Evolutionary conservation across 2,329 filamentous ascomycete genomes (phyloP).

Genomic region (Tolypocladium cylindrosporum): DNA sequence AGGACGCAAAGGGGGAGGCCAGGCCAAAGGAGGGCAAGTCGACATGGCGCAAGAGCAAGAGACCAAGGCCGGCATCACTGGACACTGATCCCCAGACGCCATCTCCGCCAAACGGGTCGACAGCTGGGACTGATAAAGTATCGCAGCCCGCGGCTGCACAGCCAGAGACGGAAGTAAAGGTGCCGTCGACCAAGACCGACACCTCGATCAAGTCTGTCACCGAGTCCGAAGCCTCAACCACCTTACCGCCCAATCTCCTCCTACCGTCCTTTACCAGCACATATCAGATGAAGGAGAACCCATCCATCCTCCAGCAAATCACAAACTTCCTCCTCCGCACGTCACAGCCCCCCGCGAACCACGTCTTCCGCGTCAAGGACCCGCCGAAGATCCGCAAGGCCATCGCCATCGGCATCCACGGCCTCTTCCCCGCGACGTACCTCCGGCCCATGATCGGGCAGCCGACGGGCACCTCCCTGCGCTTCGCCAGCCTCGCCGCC

Average conservation of each 20-base stretch:
- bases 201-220: slow-evolving; percentile 16
- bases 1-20: slow-evolving; percentile 18
- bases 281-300: slow-evolving; percentile 56
- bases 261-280: slow-evolving; percentile 61
- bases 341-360: slow-evolving; percentile 48
- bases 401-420: slow-evolving; percentile 88
- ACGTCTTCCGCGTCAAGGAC: slow-evolving; percentile 63
- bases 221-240: slow-evolving; percentile 34
- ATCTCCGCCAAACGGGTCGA: slow-evolving; percentile 7
- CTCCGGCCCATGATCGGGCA: slow-evolving; percentile 88
- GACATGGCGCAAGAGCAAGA: slow-evolving; percentile 33
- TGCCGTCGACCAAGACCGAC: slow-evolving; percentile 9
- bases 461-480: slow-evolving; percentile 88
- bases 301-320: slow-evolving; percentile 61
- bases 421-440: slow-evolving; percentile 80
- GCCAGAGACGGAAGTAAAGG: slow-evolving; percentile 7
- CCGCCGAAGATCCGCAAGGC: slow-evolving; percentile 71
- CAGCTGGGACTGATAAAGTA: slow-evolving; percentile 1
- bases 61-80: slow-evolving; percentile 35
- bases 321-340: slow-evolving; percentile 45
- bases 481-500: slow-evolving; percentile 81
- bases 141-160: slow-evolving; percentile 2
- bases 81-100: slow-evolving; percentile 31
- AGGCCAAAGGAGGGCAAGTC: slow-evolving; percentile 23
- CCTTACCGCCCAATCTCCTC: slow-evolving; percentile 49